Evolutionary conservation across 768 basidiomycete genomes (phyloP).

Genomic region (Trametes villosa): DNA sequence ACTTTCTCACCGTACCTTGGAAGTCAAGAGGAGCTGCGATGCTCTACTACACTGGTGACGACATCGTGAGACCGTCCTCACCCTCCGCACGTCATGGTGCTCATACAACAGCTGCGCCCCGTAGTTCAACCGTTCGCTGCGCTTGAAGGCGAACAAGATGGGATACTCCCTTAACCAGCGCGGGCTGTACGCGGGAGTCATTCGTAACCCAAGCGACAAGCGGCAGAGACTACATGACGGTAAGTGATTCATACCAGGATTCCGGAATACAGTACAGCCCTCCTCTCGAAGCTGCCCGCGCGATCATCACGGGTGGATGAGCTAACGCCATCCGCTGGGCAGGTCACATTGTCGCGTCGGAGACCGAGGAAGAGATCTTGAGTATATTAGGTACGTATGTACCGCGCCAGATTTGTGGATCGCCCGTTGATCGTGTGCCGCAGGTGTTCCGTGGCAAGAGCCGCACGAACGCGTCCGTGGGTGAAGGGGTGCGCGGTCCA

Average conservation of each 20-base stretch:
- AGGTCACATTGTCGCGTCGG: slow-evolving; percentile 65
- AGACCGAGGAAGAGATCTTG: slow-evolving; percentile 89
- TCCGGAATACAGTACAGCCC: no score
- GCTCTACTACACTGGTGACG: slow-evolving; percentile 94
- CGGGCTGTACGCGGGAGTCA: slow-evolving; percentile 73
- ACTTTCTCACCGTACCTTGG: slow-evolving; percentile 86
- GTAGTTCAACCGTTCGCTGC: slow-evolving; percentile 90
- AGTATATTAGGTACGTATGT: slow-evolving; percentile 55
- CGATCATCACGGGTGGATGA: no score
- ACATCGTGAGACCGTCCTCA: slow-evolving; percentile 63
- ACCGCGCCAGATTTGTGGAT: neutral
- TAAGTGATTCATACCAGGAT: slow-evolving; percentile 35
- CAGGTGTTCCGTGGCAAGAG: slow-evolving; percentile 79
- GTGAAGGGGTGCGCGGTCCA: neutral
- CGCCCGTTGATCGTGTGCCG: neutral
- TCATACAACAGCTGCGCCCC: neutral
- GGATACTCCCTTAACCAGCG: slow-evolving; percentile 89
- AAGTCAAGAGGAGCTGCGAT: slow-evolving; percentile 78
- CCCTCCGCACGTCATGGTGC: neutral
- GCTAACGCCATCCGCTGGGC: neutral
- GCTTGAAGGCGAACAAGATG: slow-evolving; percentile 78
- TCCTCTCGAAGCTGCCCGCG: no score
- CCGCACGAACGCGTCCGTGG: slow-evolving; percentile 67
- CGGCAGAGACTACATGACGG: slow-evolving; percentile 65
- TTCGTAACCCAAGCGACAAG: slow-evolving; percentile 68